Conservation (phyloP, 768 basidiomycete species). For the Podaxis mareebaensis region DNA sequence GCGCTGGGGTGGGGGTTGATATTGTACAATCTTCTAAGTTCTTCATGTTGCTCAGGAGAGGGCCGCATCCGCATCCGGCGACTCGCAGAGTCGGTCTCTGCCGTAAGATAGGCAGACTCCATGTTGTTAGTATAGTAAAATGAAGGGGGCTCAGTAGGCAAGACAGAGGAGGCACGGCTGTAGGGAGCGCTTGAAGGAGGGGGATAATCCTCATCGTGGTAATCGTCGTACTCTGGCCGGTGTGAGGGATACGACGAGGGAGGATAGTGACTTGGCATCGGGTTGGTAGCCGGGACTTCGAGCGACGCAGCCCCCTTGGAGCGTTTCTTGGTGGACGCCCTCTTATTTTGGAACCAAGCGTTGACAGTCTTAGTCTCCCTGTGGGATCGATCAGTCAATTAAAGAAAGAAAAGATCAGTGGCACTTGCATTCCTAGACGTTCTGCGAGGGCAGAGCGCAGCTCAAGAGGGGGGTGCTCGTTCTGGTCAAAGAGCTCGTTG, state of each 20-base stretch:
- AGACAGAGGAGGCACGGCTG: slow-evolving; percentile 32
- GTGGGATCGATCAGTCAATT: slow-evolving; percentile 21
- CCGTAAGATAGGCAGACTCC: slow-evolving; percentile 50
- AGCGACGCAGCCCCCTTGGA: slow-evolving; percentile 20
- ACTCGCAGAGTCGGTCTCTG: slow-evolving; percentile 40
- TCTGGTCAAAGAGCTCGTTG: slow-evolving; percentile 76
- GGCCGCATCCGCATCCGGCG: slow-evolving; percentile 58
- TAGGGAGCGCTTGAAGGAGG: slow-evolving; percentile 15
- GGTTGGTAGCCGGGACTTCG: slow-evolving; percentile 24
- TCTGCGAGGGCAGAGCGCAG: slow-evolving; percentile 68
- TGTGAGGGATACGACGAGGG: slow-evolving; percentile 33
- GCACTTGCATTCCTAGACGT: slow-evolving; percentile 72
- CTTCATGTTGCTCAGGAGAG: slow-evolving; percentile 63
- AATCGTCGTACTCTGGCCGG: slow-evolving; percentile 19
- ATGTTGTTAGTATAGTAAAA: slow-evolving; percentile 47
- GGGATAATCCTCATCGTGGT: slow-evolving; percentile 43
- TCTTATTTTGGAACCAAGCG: slow-evolving; percentile 87
- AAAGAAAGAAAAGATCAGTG: slow-evolving; percentile 17
- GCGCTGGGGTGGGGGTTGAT: slow-evolving; percentile 65
- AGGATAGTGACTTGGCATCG: slow-evolving; percentile 20
- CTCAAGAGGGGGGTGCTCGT: slow-evolving; percentile 73
- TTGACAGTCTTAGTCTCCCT: slow-evolving; percentile 87
- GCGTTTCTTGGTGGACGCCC: slow-evolving; percentile 79
- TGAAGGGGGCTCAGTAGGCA: slow-evolving; percentile 32
- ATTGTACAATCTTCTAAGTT: slow-evolving; percentile 66